phyloP scores from a whole-genome alignment of 1,284 basidiomycete genomes.

The Fomitopsis palustris region DNA sequence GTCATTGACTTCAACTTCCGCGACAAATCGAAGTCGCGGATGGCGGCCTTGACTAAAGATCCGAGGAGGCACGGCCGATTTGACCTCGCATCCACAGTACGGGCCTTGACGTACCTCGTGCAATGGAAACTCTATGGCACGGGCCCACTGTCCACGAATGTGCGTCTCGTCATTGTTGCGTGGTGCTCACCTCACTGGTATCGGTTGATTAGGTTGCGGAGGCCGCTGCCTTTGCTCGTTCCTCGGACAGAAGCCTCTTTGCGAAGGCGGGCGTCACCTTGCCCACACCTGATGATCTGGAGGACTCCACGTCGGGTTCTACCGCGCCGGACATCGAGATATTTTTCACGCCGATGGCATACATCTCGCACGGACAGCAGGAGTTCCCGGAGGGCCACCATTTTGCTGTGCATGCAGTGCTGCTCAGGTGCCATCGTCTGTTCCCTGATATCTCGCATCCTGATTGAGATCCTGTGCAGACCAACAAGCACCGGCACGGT shows the following conservation, averaged over 20 bases:
- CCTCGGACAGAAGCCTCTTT: constrained; percentile 52
- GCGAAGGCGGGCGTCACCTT: constrained; percentile 31
- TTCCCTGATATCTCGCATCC: neutral
- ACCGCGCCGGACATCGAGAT: constrained; percentile 62
- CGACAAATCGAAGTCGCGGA: constrained; percentile 36
- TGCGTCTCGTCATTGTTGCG: constrained; percentile 23
- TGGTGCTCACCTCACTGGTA: neutral
- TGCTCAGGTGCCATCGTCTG: constrained; percentile 24
- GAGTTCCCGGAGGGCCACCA: constrained; percentile 19
- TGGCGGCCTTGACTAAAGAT: constrained; percentile 18
- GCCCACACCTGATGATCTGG: constrained; percentile 27
- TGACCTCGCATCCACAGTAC: neutral
- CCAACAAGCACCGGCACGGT: constrained; percentile 42
- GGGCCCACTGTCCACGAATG: constrained; percentile 55
- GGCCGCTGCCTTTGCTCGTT: constrained; percentile 53
- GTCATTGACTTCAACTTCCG: constrained; percentile 46
- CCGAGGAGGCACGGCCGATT: constrained; percentile 18
- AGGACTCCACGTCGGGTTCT: constrained; percentile 52
- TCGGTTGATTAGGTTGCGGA: constrained; percentile 45
- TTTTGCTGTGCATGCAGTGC: constrained; percentile 28
- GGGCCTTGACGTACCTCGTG: constrained; percentile 28
- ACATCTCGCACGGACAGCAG: constrained; percentile 28
- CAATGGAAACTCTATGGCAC: constrained; percentile 42
- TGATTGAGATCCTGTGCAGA: constrained; percentile 20
- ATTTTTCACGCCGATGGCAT: constrained; percentile 46